Conservation (phyloP, 148 eudicot genomes). For the Vaccinium myrtillus region DNA sequence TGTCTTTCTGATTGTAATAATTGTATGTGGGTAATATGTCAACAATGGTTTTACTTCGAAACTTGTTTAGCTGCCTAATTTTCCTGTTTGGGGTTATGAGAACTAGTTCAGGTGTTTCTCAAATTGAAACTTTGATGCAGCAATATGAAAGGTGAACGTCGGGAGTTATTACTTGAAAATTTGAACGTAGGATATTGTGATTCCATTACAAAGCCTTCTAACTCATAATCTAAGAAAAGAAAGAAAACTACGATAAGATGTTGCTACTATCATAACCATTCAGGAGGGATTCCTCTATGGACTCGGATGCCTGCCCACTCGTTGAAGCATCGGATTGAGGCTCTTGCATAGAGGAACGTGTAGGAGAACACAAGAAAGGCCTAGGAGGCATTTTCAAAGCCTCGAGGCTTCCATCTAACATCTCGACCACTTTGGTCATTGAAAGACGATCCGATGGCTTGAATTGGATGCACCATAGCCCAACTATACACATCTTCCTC, state of each 20-base stretch:
- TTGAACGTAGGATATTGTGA: not conserved
- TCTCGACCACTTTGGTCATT: no score
- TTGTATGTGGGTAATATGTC: no score
- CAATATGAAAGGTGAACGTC: not conserved
- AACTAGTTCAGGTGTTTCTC: no score
- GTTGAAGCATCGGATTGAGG: not conserved
- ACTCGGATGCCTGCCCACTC: not conserved
- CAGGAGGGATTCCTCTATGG: not conserved
- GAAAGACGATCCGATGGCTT: no score
- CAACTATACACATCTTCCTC: no score
- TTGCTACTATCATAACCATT: not conserved
- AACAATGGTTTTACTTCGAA: no score
- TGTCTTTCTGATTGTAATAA: no score
- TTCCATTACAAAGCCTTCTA: not conserved
- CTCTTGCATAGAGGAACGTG: not conserved
- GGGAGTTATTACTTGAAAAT: not conserved
- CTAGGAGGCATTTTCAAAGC: conserved; percentile 3
- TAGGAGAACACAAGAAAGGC: not conserved
- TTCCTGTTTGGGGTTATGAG: no score
- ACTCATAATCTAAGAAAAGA: not conserved
- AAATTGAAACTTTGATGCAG: not conserved
- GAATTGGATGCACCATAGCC: no score
- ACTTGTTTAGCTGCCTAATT: no score
- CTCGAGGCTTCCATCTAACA: not conserved
- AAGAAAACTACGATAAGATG: not conserved